A percentile compares a stretch with the other conserved stretches of the same genome.
Conservation (phyloP, 2,329 filamentous ascomycete genomes). For the Pseudogymnoascus sp. region DNA sequence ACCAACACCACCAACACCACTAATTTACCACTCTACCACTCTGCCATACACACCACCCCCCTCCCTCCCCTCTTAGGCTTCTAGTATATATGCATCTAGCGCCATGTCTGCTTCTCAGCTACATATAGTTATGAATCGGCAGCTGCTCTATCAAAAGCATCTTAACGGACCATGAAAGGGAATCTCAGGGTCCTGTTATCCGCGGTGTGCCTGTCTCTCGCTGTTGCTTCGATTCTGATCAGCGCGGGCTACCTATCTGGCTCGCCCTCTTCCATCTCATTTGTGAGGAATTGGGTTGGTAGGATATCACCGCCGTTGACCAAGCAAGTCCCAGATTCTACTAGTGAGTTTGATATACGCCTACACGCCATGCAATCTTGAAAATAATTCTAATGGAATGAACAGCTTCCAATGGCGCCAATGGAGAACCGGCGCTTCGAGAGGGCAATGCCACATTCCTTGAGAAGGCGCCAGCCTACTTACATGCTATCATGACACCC, state of each 20-base stretch:
- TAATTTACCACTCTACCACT: too few species aligned
- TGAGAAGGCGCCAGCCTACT: neutral
- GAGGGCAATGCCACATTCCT: neutral
- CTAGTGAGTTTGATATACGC: neutral
- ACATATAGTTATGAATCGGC: neutral
- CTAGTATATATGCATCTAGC: neutral
- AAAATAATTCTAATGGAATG: neutral
- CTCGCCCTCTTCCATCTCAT: neutral
- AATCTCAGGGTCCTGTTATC: neutral
- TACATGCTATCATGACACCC: constrained; percentile 5
- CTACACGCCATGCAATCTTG: neutral
- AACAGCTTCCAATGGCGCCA: neutral
- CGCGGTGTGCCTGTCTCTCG: neutral
- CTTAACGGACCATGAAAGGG: neutral
- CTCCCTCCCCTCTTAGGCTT: neutral
- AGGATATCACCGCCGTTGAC: neutral
- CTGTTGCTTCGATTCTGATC: neutral
- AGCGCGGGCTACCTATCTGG: neutral
- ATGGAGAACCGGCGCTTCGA: neutral
- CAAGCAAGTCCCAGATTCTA: neutral
- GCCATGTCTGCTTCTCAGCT: neutral
- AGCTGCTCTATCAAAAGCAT: neutral
- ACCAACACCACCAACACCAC: neutral
- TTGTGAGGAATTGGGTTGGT: neutral
- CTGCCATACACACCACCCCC: neutral